Evolutionary conservation across 768 basidiomycete genomes (phyloP), one percentile per base, ranked within the genome.

Genomic region (Flagelloscypha sp.): DNA sequence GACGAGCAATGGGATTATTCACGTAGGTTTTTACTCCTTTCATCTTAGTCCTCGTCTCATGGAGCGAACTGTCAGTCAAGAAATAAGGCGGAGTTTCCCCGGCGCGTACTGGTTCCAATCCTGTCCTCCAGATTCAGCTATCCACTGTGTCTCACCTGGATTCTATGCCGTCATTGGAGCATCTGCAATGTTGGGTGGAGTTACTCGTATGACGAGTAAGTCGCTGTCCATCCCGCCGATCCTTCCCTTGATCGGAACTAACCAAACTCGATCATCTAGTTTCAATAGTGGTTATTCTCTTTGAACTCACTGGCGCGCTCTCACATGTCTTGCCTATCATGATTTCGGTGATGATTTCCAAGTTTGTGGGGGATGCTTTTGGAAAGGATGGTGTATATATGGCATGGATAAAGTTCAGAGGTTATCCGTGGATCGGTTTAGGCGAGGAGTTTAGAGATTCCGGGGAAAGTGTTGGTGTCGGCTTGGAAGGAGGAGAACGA

Each of bases 261-360:
- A 24, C 30, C 19, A 9, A 27, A 13, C 25, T 27, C 9, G 2
- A 10, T 7, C 11, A 10, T 24, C 5, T 42, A 82, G 81, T 84
- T 36, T 84, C 82, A 5, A 57, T 84, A 34, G 81, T 84, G 12
- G 79, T 83, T 19, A 84, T 84, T 38, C 62, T 84, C 3, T 84
- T 84, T 46, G 82, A 84, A 66, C 61, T 84, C n/a, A 84, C 82
- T 15, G 82, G 82, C 10, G 82, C 82, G 3, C 60, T 84, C 18
- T 84, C 81, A 10, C 82, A 84, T 57, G 82, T 84, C n/a, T 62
- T 84, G 21, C 82, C 82, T 11, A 83, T 84, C 51, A 84, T 84
- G 82, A 75, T 84, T 30, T 76, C 74, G 36, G 79, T 84, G 34
- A 81, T 83, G 76, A 71, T 74, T 13, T 65, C 79, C 6, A 84